Base-by-base conservation (phyloP, 2,329 filamentous ascomycete genomes). In the Trichoderma oligosporum region DNA sequence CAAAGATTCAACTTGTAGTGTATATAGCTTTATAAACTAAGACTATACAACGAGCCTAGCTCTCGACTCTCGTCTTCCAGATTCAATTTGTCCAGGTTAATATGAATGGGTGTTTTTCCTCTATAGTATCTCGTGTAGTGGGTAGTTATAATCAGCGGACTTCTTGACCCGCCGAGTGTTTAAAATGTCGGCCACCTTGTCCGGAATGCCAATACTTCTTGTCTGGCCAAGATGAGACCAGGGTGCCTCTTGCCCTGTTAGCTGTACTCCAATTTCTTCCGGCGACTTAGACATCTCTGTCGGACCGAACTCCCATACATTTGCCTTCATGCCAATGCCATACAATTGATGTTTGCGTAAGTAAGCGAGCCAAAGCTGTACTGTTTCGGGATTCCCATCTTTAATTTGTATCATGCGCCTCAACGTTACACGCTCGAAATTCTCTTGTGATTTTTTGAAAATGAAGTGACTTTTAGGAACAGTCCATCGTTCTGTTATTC, bases 311-410 rank as follows among this genome's bases (percentile, higher is more conserved):
- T 96, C 90, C 85, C 89, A 99, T 48, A 97, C 82, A 71, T 99
- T 97, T 53, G 94, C 94, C 81, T 99, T 99, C 91, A 99, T 95
- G 66, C 94, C 94, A 38, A 97, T 87, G n/a, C 94, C 94, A 64
- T 95, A 89, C 71, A 94, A 96, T 39, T 91, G 89, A 70, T 97
- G 88, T 74, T 96, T 96, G 68, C 89, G 84, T 68, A 99, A 72
- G 70, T 96, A 97, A 0, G 91, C 91, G 58, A 99, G 77, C 94
- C 94, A 99, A 25, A 92, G 73, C 73, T 95, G 88, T 33, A 99
- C 91, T 1, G 85, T 87, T 70, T 97, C 90, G 0, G 91, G 86
- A 67, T 97, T 82, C 0, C 91, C 94, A 68, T 97, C 94, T 63
- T 90, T 87, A 68, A 99, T 94, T 74, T 96, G 91, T 52, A 99